Base-by-base conservation (phyloP, 192 early-diverging fungal species). In the Entophlyctis luteolus region DNA sequence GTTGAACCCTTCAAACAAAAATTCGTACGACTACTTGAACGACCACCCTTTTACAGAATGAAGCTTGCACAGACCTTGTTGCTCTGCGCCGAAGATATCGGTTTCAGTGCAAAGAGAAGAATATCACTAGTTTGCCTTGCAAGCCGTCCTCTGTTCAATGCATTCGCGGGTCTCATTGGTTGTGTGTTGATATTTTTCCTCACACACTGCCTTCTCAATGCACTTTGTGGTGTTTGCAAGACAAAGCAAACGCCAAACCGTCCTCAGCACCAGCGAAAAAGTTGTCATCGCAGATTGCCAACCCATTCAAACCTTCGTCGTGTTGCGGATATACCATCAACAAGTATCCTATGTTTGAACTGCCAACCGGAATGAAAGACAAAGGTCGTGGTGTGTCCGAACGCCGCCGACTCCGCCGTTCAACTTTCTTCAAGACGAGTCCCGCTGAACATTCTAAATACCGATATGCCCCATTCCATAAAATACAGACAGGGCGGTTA, bases 41-140 rank as follows among this genome's bases (percentile, higher is more conserved):
- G 0, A 33, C 56, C 4, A 25, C 48, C 22, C 23, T 16, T 22
- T 3, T 23, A 2, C 62, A 81, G 79, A 84, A 84, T 53, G 82
- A 84, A 65, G 74, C 80, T 0, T 84, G 82, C 62, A 82, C 75
- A 3, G 80, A 84, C 52, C 67, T 82, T 1, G 80, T 81, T 22
- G 71, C 62, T 2, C 39, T 84, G 12, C 67, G 80, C 3, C 49
- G 82, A 28, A 32, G 78, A 53, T 81, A 79, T 65, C 57, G 82
- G 39, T 20, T 84, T 25, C 66, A 75, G 57, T 68, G 70, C 55
- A 81, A 81, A 33, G 80, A 84, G 42, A 77, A 78, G 50, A 82
- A 83, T 53, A 83, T 83, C 35, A 70, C 75, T 1, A 70, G 62
- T 16, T 38, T 46, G 18, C 80, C 82, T 0, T 84, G 81, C 67